A percentile compares a stretch with the other conserved stretches of the same genome.
These are phyloP conservation scores for Fusarium staphyleae DNA, from an alignment of 2,329 filamentous ascomycete genomes.

Conservation along the genomic window DNA sequence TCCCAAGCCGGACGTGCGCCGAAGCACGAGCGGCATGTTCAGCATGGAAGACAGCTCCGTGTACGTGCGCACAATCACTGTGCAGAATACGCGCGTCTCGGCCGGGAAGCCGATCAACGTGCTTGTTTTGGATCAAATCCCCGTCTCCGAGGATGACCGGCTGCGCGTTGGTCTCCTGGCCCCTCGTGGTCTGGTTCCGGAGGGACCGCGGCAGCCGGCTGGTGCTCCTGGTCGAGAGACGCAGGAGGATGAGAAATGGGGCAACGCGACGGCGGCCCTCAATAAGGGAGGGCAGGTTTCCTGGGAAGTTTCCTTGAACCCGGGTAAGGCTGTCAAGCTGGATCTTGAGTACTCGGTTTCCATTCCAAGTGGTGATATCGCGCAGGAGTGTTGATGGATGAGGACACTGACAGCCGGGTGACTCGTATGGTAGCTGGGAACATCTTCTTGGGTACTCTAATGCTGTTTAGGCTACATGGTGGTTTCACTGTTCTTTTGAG, in stretches of 20 bases:
- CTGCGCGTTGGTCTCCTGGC: constrained; percentile 58
- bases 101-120: constrained; percentile 52
- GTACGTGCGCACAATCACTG: constrained; percentile 57
- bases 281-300: constrained; percentile 64
- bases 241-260: constrained; percentile 55
- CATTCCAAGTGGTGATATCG: constrained; percentile 58
- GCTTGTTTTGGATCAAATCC: constrained; percentile 66
- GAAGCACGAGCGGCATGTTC: constrained; percentile 60
- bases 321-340: constrained; percentile 64
- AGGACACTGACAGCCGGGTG: background rate
- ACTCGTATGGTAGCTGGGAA: background rate
- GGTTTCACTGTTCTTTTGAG: background rate
- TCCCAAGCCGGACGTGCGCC: constrained; percentile 61
- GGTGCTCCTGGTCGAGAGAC: constrained; percentile 45
- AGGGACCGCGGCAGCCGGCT: constrained; percentile 48
- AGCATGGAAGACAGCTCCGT: constrained; percentile 59
- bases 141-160: constrained; percentile 66
- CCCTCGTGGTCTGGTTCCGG: constrained; percentile 56
- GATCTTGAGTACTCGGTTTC: constrained; percentile 67
- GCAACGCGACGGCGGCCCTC: constrained; percentile 59
- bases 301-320: constrained; percentile 66
- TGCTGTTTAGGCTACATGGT: background rate
- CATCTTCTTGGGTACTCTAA: too few species aligned
- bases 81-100: constrained; percentile 58
- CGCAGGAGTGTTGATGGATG: constrained; percentile 33